Conservation (phyloP, 2,329 filamentous ascomycete species). For the Aureobasidium lini region DNA sequence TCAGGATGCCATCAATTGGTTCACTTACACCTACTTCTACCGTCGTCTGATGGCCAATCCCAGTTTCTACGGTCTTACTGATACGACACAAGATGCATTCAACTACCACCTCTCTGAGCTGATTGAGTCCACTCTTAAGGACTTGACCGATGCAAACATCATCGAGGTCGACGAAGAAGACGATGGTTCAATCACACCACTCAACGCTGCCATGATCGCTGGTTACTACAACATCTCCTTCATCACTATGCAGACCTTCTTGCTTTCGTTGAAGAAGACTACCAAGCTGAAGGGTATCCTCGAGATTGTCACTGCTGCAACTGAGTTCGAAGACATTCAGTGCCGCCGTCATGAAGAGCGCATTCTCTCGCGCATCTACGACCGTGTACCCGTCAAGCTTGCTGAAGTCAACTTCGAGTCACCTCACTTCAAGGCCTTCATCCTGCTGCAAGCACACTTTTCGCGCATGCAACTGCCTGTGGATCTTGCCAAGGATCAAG, state of each 20-base stretch:
- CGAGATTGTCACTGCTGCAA: constrained; percentile 93
- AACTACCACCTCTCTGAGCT: constrained; percentile 90
- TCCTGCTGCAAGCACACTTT: constrained; percentile 95
- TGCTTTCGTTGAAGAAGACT: constrained; percentile 77
- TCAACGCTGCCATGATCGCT: constrained; percentile 96
- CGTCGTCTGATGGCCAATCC: constrained; percentile 89
- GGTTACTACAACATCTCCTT: constrained; percentile 99
- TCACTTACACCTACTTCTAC: constrained; percentile 98
- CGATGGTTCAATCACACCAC: constrained; percentile 74
- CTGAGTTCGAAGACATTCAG: constrained; percentile 92
- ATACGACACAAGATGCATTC: constrained; percentile 85
- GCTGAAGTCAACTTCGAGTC: constrained; percentile 76
- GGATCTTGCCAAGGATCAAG: constrained; percentile 92
- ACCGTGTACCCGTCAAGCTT: constrained; percentile 93
- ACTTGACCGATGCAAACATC: constrained; percentile 86
- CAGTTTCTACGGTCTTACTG: constrained; percentile 86
- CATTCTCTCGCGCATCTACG: constrained; percentile 84
- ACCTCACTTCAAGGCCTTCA: constrained; percentile 97
- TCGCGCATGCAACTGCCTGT: constrained; percentile 94
- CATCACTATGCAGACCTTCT: constrained; percentile 97
- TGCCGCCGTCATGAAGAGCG: constrained; percentile 87
- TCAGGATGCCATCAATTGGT: constrained; percentile 97
- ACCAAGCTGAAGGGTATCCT: constrained; percentile 96
- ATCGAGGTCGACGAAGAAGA: constrained; percentile 89
- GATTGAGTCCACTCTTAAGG: constrained; percentile 85